Percentiles rank a stretch among this genome's conserved stretches.
Evolutionary conservation across 1,284 basidiomycete genomes (phyloP).

Genomic region (Sphagnurus paluster): DNA sequence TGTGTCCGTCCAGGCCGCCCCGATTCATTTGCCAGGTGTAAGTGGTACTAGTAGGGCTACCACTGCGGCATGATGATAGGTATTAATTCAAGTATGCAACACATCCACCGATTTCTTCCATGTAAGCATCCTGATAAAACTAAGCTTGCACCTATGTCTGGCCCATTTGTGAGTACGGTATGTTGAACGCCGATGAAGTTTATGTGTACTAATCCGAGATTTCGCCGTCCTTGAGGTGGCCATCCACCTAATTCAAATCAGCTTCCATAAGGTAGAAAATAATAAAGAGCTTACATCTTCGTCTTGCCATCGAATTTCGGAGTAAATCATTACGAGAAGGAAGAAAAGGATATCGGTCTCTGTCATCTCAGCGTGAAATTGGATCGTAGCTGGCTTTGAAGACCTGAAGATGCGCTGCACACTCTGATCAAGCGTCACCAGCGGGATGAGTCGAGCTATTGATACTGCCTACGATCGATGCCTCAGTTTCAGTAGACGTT

Average conservation of each 20-base stretch:
- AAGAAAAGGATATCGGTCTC: conserved; percentile 11
- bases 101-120: no score
- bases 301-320: conserved; percentile 16
- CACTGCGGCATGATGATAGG: no score
- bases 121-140: no score
- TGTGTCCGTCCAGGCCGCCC: conserved; percentile 32
- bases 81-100: no score
- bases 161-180: no score
- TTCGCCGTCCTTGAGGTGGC: conserved; percentile 1
- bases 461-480: conserved; percentile 1
- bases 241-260: conserved; percentile 7
- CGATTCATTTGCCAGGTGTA: conserved; percentile 32
- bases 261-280: neutral
- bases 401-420: conserved; percentile 12
- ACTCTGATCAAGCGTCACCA: conserved; percentile 10
- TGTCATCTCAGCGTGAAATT: conserved; percentile 4
- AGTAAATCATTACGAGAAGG: conserved; percentile 11
- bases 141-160: no score
- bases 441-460: neutral
- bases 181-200: neutral
- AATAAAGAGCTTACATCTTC: conserved; percentile 4
- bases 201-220: neutral
- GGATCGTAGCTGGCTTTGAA: conserved; percentile 3
- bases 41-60: no score
- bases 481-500: neutral